A percentile compares a stretch with the other conserved stretches of the same genome.
Evolutionary conservation across 306 rosid genomes (phyloP).

Genomic region (Hippophae gyantsensis): DNA sequence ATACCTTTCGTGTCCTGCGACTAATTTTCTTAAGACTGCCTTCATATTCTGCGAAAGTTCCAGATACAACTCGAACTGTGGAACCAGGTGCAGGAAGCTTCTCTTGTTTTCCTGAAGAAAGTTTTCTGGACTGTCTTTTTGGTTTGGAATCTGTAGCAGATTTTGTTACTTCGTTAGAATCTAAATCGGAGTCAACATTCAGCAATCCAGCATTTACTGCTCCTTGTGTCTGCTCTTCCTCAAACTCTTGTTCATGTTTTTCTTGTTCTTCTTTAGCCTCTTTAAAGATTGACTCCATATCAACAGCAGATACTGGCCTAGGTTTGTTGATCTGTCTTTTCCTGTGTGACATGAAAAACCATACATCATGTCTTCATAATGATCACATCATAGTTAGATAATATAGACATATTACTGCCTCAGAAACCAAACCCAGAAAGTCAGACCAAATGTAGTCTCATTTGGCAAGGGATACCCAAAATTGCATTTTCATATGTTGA

Average conservation of each 20-base stretch:
- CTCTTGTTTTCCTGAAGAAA: conserved; percentile 20
- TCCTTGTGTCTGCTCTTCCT: conserved; percentile 45
- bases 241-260: conserved; percentile 51
- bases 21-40: conserved; percentile 78
- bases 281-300: conserved; percentile 63
- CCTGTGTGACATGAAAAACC: conserved; percentile 29
- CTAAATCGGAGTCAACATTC: conserved; percentile 14
- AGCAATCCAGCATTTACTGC: conserved; percentile 18
- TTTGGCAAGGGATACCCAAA: neutral
- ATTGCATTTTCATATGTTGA: no score
- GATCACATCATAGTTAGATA: neutral
- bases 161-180: conserved; percentile 19
- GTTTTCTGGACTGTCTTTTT: conserved; percentile 33
- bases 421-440: conserved; percentile 1
- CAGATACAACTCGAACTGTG: conserved; percentile 54
- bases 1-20: conserved; percentile 59
- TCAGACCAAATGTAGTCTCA: neutral
- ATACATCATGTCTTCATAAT: neutral
- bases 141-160: conserved; percentile 37
- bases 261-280: conserved; percentile 75
- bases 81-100: conserved; percentile 52
- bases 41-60: conserved; percentile 59
- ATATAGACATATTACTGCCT: neutral
- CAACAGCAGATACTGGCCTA: conserved; percentile 50
- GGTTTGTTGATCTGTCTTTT: conserved; percentile 78